A percentile compares a stretch with the other conserved stretches of the same genome.
Evolutionary conservation across 2,329 filamentous ascomycete species (phyloP).

Genomic region (Fusarium scirpi): DNA sequence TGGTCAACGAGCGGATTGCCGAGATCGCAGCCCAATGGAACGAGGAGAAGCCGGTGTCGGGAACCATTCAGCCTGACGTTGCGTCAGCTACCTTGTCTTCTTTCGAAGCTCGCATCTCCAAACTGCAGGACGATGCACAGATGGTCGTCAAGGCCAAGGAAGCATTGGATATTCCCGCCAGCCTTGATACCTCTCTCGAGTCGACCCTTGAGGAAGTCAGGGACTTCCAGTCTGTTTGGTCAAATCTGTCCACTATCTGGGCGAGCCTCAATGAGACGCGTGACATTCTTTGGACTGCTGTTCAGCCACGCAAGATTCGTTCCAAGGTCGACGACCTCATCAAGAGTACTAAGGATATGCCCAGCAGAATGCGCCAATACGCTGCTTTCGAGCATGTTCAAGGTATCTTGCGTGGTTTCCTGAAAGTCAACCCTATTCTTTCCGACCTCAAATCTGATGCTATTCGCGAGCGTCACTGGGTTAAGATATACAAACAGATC

Average conservation of each 20-base stretch:
- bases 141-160: conserved; percentile 98
- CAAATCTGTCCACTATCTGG: conserved; percentile 95
- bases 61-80: conserved; percentile 89
- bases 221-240: conserved; percentile 99
- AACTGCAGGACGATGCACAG: conserved; percentile 86
- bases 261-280: conserved; percentile 93
- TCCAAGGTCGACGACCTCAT: conserved; percentile 90
- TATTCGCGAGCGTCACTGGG: conserved; percentile 95
- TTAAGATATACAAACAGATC: conserved; percentile 96
- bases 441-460: conserved; percentile 95
- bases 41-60: conserved; percentile 96
- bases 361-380: conserved; percentile 98
- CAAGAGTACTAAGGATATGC: conserved; percentile 99
- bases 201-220: conserved; percentile 94
- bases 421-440: conserved; percentile 91
- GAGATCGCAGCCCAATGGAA: conserved; percentile 92
- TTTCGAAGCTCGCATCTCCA: conserved; percentile 87
- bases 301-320: conserved; percentile 93
- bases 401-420: conserved; percentile 84
- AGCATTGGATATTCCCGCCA: conserved; percentile 87
- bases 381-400: conserved; percentile 99
- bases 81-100: conserved; percentile 83
- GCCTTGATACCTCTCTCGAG: conserved; percentile 82
- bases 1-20: conserved; percentile 87
- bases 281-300: conserved; percentile 93